These are phyloP conservation scores for Pleurotus djamor DNA, from an alignment of 768 basidiomycete species.

Conservation along the genomic window DNA sequence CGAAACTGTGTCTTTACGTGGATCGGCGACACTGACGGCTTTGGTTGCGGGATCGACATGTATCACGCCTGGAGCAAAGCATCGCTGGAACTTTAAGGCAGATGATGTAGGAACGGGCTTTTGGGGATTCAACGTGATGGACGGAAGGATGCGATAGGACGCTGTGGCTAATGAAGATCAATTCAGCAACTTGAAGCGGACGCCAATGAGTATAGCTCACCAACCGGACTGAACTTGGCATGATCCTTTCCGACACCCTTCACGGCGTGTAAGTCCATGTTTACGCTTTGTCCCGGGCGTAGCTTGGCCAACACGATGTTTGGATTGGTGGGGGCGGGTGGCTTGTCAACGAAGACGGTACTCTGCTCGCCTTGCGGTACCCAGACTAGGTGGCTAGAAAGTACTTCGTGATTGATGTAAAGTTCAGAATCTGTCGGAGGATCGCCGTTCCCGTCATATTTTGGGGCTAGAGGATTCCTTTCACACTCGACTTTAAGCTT, in stretches of 20 bases:
- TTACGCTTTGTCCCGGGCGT: slow-evolving; percentile 85
- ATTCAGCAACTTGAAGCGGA: neutral
- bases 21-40: slow-evolving; percentile 57
- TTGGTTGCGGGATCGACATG: slow-evolving; percentile 56
- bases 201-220: slow-evolving; percentile 35
- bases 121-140: slow-evolving; percentile 60
- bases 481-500: slow-evolving; percentile 66
- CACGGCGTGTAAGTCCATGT: slow-evolving; percentile 85
- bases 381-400: slow-evolving; percentile 72
- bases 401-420: slow-evolving; percentile 71
- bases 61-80: slow-evolving; percentile 86
- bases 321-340: slow-evolving; percentile 67
- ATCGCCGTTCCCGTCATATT: slow-evolving; percentile 19
- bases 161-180: slow-evolving; percentile 69
- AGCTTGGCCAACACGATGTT: slow-evolving; percentile 92
- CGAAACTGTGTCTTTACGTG: slow-evolving; percentile 86
- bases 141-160: slow-evolving; percentile 89
- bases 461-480: slow-evolving; percentile 53
- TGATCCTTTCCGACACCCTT: slow-evolving; percentile 95
- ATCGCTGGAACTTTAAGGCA: slow-evolving; percentile 79
- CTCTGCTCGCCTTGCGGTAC: slow-evolving; percentile 80
- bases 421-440: slow-evolving; percentile 50
- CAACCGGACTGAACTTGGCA: slow-evolving; percentile 95
- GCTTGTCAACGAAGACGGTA: slow-evolving; percentile 46
- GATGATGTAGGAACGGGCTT: slow-evolving; percentile 78